Evolutionary conservation across 805 yeast species (phyloP), one percentile per base, ranked within the genome.

Genomic region (Brettanomyces bruxellensis): DNA sequence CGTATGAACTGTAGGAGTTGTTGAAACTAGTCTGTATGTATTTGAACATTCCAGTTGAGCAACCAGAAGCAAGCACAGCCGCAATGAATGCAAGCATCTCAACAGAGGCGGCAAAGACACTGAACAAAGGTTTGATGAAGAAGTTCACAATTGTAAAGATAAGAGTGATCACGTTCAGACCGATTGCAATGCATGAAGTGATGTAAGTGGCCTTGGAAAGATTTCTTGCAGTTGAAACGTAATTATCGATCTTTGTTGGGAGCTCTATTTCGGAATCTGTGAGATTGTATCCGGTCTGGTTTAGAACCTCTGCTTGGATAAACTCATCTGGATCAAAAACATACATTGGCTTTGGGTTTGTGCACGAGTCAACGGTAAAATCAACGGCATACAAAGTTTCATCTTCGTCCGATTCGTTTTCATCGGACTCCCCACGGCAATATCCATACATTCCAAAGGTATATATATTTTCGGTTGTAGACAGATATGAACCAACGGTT

Each of bases 371-470:
- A 58, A 67, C 67, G 3, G 70, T 66, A 51, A 70, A 68, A 43
- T 67, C 46, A 6, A 38, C 38, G 25, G 48, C 43, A 41, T 53
- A 49, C 48, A 51, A 45, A 4, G 41, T 32, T 8, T 44, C 25
- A 23, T 51, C 50, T 5, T 34, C 34, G 13, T 25, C 14, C 12
- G 48, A 48, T 30, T 58, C 48, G 13, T 48, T 42, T 12, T 54
- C n/a, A 37, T 45, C 47, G 14, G 47, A 37, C 4, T 46, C 41
- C 23, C 80, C 83, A 45, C 67, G 55, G 61, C 89, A 82, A 62
- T 78, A 81, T 24, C 83, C 83, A 76, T 83, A 81, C 53, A 78
- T 62, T 35, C 86, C 85, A 34, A 79, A 65, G 13, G 75, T 69
- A 52, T 76, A 76, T 28, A 73, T 66, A 39, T 71, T 72, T 3